Conservation (phyloP, 257 asterid genomes). For the Solanum chmielewskii region DNA sequence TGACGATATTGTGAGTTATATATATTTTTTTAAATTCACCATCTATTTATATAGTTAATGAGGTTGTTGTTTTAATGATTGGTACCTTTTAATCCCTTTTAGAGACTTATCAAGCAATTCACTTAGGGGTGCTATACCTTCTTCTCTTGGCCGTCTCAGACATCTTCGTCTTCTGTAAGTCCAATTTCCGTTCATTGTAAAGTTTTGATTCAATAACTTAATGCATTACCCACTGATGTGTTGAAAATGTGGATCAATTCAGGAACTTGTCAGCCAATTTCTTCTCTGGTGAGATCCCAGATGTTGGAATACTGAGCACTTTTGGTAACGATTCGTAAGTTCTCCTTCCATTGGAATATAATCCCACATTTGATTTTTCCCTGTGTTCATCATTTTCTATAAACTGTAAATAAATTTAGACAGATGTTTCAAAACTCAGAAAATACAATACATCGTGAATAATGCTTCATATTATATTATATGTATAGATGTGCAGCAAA, state of each 20-base stretch:
- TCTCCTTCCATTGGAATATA: background rate
- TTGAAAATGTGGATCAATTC: background rate
- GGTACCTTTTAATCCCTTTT: background rate
- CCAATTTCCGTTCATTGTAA: background rate
- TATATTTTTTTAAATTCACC: background rate
- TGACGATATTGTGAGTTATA: conserved; percentile 68
- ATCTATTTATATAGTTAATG: background rate
- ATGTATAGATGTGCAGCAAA: background rate
- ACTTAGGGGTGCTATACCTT: conserved; percentile 84
- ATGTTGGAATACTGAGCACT: conserved; percentile 80
- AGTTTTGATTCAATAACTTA: background rate
- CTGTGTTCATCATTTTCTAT: background rate
- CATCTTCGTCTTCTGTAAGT: conserved; percentile 68
- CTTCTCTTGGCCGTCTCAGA: conserved; percentile 70
- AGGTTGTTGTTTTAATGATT: background rate
- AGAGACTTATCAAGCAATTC: conserved; percentile 96
- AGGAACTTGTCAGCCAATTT: conserved; percentile 89
- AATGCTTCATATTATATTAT: background rate
- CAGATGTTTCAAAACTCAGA: background rate
- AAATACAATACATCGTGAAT: background rate
- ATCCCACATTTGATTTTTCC: background rate
- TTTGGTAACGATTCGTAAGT: conserved; percentile 76
- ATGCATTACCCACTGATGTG: background rate
- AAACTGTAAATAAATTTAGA: background rate
- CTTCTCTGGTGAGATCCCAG: conserved; percentile 93